These are phyloP conservation scores for Trametes coccinea DNA, from an alignment of 768 basidiomycete species.

Conservation along the genomic window DNA sequence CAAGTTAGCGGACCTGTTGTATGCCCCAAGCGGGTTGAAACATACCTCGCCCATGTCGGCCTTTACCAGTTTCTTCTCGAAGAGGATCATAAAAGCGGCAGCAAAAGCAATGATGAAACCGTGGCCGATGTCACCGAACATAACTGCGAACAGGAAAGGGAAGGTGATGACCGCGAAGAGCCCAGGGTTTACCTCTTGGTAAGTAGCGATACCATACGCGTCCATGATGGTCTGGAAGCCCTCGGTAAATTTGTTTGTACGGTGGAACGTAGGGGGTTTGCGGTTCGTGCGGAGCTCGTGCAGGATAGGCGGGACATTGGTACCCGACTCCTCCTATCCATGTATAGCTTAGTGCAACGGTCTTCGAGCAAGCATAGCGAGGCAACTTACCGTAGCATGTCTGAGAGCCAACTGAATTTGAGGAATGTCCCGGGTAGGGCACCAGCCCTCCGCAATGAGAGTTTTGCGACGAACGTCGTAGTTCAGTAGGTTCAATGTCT, in stretches of 20 bases:
- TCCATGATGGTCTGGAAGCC: constrained; percentile 99
- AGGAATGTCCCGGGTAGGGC: constrained; percentile 88
- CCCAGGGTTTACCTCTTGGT: constrained; percentile 97
- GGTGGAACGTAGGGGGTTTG: constrained; percentile 92
- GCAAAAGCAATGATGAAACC: constrained; percentile 78
- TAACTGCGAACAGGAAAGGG: constrained; percentile 98
- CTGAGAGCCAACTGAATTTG: constrained; percentile 84
- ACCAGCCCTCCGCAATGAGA: constrained; percentile 96
- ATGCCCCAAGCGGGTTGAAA: constrained; percentile 8
- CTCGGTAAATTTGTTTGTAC: constrained; percentile 94
- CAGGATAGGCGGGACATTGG: constrained; percentile 87
- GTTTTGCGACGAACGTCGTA: constrained; percentile 95
- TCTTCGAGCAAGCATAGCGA: not conserved
- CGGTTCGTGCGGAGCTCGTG: constrained; percentile 88
- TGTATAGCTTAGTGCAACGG: constrained; percentile 4
- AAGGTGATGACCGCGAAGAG: constrained; percentile 90
- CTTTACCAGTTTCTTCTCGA: constrained; percentile 80
- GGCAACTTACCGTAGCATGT: constrained; percentile 67
- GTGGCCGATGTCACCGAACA: constrained; percentile 99
- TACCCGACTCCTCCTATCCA: constrained; percentile 83
- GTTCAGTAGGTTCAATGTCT: constrained; percentile 93
- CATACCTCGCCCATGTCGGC: constrained; percentile 72
- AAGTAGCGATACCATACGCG: constrained; percentile 90
- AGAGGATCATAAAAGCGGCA: constrained; percentile 81
- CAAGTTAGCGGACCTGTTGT: not conserved